These are phyloP conservation scores for Gaertneriomyces sp. DNA, from an alignment of 192 early-diverging fungal genomes.

Conservation along the genomic window DNA sequence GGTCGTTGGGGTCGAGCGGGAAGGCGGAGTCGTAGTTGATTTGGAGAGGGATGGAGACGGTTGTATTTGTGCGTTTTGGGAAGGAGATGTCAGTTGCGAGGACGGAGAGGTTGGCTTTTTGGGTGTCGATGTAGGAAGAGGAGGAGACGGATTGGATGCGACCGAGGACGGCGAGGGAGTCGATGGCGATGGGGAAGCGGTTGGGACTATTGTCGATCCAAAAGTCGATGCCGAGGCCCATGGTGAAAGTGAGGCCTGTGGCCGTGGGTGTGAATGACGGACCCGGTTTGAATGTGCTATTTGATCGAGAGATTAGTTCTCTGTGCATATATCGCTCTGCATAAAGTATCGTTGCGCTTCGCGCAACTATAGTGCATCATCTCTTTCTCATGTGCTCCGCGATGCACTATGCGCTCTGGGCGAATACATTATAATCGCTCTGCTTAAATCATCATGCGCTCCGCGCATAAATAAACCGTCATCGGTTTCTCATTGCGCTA, in stretches of 20 bases:
- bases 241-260: background rate
- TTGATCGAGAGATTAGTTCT: too few relatives aligned
- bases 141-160: background rate
- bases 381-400: too few relatives aligned
- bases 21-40: conserved; percentile 9
- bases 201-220: conserved; percentile 18
- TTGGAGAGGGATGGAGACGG: conserved; percentile 7
- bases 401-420: too few relatives aligned
- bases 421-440: too few relatives aligned
- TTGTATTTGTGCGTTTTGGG: conserved; percentile 18
- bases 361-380: too few relatives aligned
- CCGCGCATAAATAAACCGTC: too few relatives aligned
- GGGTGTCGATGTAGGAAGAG: background rate
- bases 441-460: too few relatives aligned
- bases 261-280: background rate
- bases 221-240: conserved; percentile 16
- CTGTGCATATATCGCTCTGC: too few relatives aligned
- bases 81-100: conserved; percentile 13
- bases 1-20: conserved; percentile 4
- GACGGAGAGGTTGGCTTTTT: conserved; percentile 2
- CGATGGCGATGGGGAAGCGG: conserved; percentile 13
- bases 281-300: background rate
- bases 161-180: conserved; percentile 2
- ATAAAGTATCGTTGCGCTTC: too few relatives aligned
- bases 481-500: too few relatives aligned